Evolutionary conservation across 768 basidiomycete genomes (phyloP).

Genomic region (Crucibulum laeve): DNA sequence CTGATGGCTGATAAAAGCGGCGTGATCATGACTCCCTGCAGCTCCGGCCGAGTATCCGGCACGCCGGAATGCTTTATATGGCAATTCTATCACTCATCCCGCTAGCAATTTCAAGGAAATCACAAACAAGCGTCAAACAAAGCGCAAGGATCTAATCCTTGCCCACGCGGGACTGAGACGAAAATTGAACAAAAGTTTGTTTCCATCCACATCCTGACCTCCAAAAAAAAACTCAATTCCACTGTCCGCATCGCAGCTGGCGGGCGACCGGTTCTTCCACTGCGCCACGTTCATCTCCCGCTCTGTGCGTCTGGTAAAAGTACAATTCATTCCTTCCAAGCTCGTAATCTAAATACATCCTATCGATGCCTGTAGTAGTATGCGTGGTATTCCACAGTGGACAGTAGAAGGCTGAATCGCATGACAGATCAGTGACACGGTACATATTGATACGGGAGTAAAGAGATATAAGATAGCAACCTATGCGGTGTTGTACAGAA

Average conservation of each 20-base stretch:
- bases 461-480: conserved; percentile 8
- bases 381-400: no score
- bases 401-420: no score
- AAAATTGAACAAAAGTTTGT: no score
- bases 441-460: conserved; percentile 2
- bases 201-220: no score
- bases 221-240: no score
- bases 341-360: conserved; percentile 1
- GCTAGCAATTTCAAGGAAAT: no score
- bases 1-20: conserved; percentile 48
- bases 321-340: background rate
- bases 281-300: background rate
- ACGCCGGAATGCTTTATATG: background rate
- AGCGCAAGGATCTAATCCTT: no score
- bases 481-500: conserved; percentile 3
- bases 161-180: no score
- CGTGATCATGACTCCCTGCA: conserved; percentile 44
- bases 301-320: background rate
- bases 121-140: no score
- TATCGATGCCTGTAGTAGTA: background rate
- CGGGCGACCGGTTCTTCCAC: no score
- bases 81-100: background rate
- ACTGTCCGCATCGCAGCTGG: no score
- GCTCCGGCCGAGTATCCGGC: conserved; percentile 19
- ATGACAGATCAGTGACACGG: background rate